Percentiles rank a stretch among this genome's conserved stretches.
Conservation (phyloP, 2,329 filamentous ascomycete species). For the Neophaeococcomyces mojaviensis region DNA sequence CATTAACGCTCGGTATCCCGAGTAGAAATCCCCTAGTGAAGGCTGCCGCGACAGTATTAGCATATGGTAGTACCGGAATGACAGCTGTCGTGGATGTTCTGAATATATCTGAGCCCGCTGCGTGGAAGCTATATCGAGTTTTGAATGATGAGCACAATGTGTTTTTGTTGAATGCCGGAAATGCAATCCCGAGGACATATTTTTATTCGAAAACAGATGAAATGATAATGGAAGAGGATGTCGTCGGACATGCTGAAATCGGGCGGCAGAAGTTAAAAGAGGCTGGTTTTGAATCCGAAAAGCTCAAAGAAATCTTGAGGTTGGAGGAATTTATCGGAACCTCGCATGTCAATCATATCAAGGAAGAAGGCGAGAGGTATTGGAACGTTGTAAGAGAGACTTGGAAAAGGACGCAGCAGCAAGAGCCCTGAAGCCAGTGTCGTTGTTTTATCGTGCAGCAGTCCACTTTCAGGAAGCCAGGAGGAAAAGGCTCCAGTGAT, state of each 20-base stretch:
- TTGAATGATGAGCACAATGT: conserved; percentile 29
- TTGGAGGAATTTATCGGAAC: conserved; percentile 43
- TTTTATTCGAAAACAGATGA: conserved; percentile 45
- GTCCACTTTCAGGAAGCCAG: too few species aligned
- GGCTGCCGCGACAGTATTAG: conserved; percentile 4
- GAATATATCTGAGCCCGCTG: conserved; percentile 26
- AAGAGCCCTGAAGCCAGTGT: too few species aligned
- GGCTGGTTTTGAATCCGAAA: neutral
- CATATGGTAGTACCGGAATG: conserved; percentile 25
- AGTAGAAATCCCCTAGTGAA: conserved; percentile 12
- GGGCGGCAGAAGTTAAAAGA: conserved; percentile 35
- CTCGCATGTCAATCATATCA: conserved; percentile 46
- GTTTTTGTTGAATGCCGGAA: conserved; percentile 33
- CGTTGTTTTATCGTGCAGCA: too few species aligned
- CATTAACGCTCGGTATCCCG: conserved; percentile 12
- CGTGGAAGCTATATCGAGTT: conserved; percentile 25
- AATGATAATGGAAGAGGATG: conserved; percentile 41
- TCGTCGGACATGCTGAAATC: conserved; percentile 43
- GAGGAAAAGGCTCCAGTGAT: too few species aligned
- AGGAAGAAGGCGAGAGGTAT: conserved; percentile 42
- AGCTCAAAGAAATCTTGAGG: conserved; percentile 26
- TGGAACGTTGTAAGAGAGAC: conserved; percentile 43
- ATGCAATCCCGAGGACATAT: conserved; percentile 43
- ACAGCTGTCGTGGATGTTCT: conserved; percentile 31
- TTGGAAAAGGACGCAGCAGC: conserved; percentile 37